A percentile compares a stretch with the other conserved stretches of the same genome.
These are phyloP conservation scores for Colletotrichum sp. DNA, from an alignment of 2,329 filamentous ascomycete genomes.

Conservation along the genomic window DNA sequence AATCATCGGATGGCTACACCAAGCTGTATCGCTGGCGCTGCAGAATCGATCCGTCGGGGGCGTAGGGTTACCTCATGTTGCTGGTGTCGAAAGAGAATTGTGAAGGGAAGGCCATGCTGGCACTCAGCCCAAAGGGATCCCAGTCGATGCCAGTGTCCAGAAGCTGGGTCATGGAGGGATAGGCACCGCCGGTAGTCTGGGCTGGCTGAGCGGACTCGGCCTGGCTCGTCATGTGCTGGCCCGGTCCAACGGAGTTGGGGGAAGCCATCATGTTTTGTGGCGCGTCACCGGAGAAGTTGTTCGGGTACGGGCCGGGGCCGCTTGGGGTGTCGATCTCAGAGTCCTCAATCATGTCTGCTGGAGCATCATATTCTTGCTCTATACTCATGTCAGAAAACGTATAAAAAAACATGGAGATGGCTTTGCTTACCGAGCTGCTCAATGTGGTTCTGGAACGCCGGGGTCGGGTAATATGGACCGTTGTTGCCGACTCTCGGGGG, in stretches of 20 bases:
- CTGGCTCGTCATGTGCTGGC: slow-evolving; percentile 40
- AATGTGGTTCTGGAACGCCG: slow-evolving; percentile 88
- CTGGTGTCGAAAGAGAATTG: slow-evolving; percentile 77
- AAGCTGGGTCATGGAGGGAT: slow-evolving; percentile 67
- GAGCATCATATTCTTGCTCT: slow-evolving; percentile 98
- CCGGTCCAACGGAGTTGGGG: slow-evolving; percentile 38
- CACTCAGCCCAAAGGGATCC: slow-evolving; percentile 91
- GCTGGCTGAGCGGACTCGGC: slow-evolving; percentile 33
- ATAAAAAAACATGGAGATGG: slow-evolving; percentile 68
- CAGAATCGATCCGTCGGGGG: background rate
- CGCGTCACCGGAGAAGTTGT: slow-evolving; percentile 54
- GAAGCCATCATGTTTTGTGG: slow-evolving; percentile 47
- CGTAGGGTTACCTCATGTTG: slow-evolving; percentile 48
- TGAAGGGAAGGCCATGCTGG: slow-evolving; percentile 93
- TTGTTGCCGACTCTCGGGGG: slow-evolving; percentile 43
- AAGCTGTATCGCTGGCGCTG: background rate
- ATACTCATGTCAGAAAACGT: slow-evolving; percentile 64
- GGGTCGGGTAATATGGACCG: slow-evolving; percentile 77
- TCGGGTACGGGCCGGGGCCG: slow-evolving; percentile 70
- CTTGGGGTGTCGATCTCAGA: slow-evolving; percentile 71
- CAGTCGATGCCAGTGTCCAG: slow-evolving; percentile 86
- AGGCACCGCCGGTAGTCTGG: slow-evolving; percentile 44
- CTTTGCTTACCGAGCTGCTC: slow-evolving; percentile 91
- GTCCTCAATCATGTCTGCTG: slow-evolving; percentile 88
- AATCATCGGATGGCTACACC: background rate